Conservation (phyloP, 148 eudicot genomes). For the Euryodendron excelsum region DNA sequence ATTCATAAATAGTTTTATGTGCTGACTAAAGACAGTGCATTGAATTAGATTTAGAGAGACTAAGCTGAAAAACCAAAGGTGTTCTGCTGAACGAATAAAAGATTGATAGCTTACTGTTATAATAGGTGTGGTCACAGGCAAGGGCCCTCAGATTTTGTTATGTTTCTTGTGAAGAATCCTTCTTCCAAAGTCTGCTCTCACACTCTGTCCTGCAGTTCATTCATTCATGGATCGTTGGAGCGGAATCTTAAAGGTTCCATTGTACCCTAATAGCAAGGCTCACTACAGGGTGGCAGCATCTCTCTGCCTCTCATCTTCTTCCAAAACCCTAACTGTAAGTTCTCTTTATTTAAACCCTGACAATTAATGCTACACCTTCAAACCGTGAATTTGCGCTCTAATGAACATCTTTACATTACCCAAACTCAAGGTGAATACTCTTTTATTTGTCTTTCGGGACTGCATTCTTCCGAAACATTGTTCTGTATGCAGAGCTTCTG, state of each 20-base stretch:
- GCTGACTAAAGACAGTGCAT: no score
- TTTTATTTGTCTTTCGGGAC: background rate
- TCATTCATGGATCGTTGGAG: constrained; percentile 80
- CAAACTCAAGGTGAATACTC: background rate
- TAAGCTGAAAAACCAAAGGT: no score
- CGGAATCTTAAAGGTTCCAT: constrained; percentile 66
- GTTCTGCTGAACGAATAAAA: no score
- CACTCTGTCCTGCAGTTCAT: constrained; percentile 8
- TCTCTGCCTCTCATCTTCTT: constrained; percentile 59
- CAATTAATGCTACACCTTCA: background rate
- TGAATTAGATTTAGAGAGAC: no score
- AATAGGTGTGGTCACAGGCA: no score
- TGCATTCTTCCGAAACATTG: background rate
- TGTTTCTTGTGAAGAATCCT: no score
- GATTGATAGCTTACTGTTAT: no score
- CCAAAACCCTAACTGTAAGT: constrained; percentile 56
- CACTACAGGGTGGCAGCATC: constrained; percentile 71
- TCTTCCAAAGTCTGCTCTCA: background rate
- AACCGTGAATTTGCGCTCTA: background rate
- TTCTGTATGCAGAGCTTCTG: background rate
- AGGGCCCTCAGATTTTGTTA: no score
- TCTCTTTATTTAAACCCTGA: background rate
- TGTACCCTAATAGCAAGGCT: constrained; percentile 36
- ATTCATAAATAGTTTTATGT: no score
- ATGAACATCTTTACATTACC: background rate